Percentiles rank a stretch among this genome's conserved stretches.
Conservation (phyloP, 2,329 filamentous ascomycete species). For the Chaetomium sp. region DNA sequence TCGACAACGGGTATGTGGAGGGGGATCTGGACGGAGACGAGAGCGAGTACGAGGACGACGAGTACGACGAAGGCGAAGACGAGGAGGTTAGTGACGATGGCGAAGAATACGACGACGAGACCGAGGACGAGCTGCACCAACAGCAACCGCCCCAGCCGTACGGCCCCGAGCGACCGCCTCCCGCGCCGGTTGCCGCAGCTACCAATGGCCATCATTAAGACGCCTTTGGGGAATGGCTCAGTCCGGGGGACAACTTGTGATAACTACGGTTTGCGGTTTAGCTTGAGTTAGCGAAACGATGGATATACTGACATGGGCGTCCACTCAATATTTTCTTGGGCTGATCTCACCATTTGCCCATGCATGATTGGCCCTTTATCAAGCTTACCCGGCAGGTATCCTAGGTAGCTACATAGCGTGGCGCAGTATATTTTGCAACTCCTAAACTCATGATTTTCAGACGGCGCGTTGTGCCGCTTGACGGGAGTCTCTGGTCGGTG, state of each 20-base stretch:
- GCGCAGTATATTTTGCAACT: constrained; percentile 8
- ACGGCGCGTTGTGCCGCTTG: not conserved
- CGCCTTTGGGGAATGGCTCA: not conserved
- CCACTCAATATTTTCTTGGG: not conserved
- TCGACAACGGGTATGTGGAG: constrained; percentile 65
- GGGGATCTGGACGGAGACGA: constrained; percentile 65
- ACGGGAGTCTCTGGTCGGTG: too few relatives aligned
- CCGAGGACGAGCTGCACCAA: constrained; percentile 43
- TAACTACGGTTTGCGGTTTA: not conserved
- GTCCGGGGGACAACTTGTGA: not conserved
- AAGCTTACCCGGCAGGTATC: not conserved
- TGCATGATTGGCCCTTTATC: not conserved
- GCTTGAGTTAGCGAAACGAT: not conserved
- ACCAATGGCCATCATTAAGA: constrained; percentile 46
- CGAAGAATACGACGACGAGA: constrained; percentile 42
- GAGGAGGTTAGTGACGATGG: constrained; percentile 46
- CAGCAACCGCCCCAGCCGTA: constrained; percentile 38
- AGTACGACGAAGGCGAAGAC: constrained; percentile 56
- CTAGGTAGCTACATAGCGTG: constrained; percentile 9
- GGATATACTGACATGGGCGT: not conserved
- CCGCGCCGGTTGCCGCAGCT: constrained; percentile 34
- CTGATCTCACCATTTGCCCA: not conserved
- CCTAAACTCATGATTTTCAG: not conserved
- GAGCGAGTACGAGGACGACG: constrained; percentile 64
- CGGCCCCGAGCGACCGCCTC: constrained; percentile 49